A percentile compares a stretch with the other conserved stretches of the same genome.
Evolutionary conservation across 75 land plant species (phyloP).

Genomic region (Cryptomeria japonica): DNA sequence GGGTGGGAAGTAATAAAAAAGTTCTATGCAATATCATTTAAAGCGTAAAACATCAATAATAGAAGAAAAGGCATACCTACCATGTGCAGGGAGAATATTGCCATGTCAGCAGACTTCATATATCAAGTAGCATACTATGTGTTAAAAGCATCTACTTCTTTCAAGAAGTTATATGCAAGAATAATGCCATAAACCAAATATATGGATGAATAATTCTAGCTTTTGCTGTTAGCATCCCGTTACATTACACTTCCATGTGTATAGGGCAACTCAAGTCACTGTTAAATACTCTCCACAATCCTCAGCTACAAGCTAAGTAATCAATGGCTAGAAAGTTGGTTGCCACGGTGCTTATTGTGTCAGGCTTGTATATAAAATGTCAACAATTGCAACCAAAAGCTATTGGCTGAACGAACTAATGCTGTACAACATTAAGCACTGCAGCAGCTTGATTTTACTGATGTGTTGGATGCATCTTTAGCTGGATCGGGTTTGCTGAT

Average conservation of each 20-base stretch:
- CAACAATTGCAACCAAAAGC: not conserved
- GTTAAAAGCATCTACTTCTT: not conserved
- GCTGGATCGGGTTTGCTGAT: slow-evolving; percentile 39
- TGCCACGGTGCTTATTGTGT: not conserved
- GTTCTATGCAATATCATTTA: not conserved
- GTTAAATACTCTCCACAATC: not conserved
- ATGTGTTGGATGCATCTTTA: slow-evolving; percentile 12
- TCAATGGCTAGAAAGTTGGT: not conserved
- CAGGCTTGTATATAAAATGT: not conserved
- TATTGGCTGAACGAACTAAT: not conserved
- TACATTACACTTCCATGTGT: slow-evolving; percentile 2
- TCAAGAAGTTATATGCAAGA: not conserved
- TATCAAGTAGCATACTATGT: not conserved
- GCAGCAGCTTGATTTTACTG: slow-evolving; percentile 35
- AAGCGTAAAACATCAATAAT: not conserved
- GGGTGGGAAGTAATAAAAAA: not conserved
- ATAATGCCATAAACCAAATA: not conserved
- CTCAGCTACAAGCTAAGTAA: not conserved
- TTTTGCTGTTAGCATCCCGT: not conserved
- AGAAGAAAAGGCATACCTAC: not conserved
- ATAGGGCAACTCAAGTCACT: not conserved
- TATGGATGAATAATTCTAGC: not conserved
- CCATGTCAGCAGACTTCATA: not conserved
- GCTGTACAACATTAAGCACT: slow-evolving; percentile 20
- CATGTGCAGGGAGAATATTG: not conserved